Evolutionary conservation across 331 rosid species (phyloP), one percentile per base, ranked within the genome.

Genomic region (Prunus yedoensis): DNA sequence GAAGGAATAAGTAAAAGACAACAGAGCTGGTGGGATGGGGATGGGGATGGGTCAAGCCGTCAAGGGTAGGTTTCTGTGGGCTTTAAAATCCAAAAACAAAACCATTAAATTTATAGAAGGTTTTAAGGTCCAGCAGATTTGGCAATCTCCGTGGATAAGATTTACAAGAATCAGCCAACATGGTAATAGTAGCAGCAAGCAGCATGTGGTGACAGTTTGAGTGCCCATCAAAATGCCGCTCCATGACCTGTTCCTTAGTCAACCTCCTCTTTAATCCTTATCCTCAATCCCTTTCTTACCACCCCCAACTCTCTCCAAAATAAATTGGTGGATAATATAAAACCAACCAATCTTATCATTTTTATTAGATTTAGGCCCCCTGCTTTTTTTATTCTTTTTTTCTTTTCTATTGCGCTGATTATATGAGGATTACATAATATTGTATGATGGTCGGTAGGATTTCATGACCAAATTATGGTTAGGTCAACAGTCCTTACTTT

Each of bases 151-250:
- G 15, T 28, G 66, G 72, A 78, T 69, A 62, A 70, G 80, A 61
- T 51, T 51, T 32, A 47, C n/a, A 45, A 62, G 27, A 54, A 71
- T 35, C 21, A 54, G 21, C 52, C 52, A n/a, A 56, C n/a, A 32
- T 21, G 59, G 11, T 5, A 16, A 52, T 35, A 30, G 27, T 52
- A 53, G 59, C 70, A 56, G 67, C 64, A n/a, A 41, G 54, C n/a
- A 72, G 71, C 79, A 30, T 80, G 89, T 83, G 87, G 91, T 80
- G 62, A 77, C 71, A 63, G 35, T 66, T 87, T 78, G 46, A 83
- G 71, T 80, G 83, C 78, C 72, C 83, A 67, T 78, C 74, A 80
- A 84, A 38, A 57, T 61, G 62, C 68, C 18, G 4, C 8, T 30
- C 69, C 28, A 74, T 83, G 46, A 71, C 30, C 73, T 17, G 77